A percentile compares a stretch with the other conserved stretches of the same genome.
These are phyloP conservation scores for Xylariaceae sp. DNA, from an alignment of 2,329 filamentous ascomycete genomes.

Conservation along the genomic window DNA sequence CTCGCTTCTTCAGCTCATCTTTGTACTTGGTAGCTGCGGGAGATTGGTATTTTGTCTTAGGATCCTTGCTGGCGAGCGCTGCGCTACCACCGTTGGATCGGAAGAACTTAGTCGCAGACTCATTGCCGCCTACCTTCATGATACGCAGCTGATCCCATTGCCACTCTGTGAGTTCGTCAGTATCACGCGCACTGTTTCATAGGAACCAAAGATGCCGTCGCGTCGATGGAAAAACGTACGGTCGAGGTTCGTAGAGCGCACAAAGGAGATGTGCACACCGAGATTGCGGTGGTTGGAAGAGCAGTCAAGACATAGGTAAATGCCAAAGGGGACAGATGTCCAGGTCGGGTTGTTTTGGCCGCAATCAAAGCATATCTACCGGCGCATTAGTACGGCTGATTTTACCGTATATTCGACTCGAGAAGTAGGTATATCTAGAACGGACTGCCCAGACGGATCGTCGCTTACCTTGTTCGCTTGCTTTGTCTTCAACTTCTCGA, in stretches of 20 bases:
- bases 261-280: slow-evolving; percentile 98
- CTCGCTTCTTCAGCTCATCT: slow-evolving; percentile 85
- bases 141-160: slow-evolving; percentile 97
- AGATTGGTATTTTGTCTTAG: slow-evolving; percentile 94
- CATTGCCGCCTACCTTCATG: slow-evolving; percentile 98
- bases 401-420: too few species aligned
- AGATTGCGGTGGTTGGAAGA: slow-evolving; percentile 95
- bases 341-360: slow-evolving; percentile 96
- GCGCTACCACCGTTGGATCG: slow-evolving; percentile 92
- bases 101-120: slow-evolving; percentile 97
- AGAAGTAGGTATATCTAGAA: neutral
- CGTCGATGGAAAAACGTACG: slow-evolving; percentile 56
- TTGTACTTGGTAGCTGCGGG: slow-evolving; percentile 96
- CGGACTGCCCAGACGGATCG: slow-evolving; percentile 1
- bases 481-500: slow-evolving; percentile 94
- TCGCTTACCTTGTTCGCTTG: slow-evolving; percentile 80
- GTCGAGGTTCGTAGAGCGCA: slow-evolving; percentile 95
- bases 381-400: neutral
- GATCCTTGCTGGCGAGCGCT: slow-evolving; percentile 90
- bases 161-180: slow-evolving; percentile 60
- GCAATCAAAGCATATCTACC: slow-evolving; percentile 91
- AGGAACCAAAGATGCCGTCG: neutral
- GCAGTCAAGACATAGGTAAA: slow-evolving; percentile 97
- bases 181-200: slow-evolving; percentile 1
- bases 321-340: slow-evolving; percentile 95